Percentiles rank a stretch among this genome's conserved stretches.
These are phyloP conservation scores for Cucurbitaria berberidis DNA, from an alignment of 2,329 filamentous ascomycete genomes.

Conservation along the genomic window DNA sequence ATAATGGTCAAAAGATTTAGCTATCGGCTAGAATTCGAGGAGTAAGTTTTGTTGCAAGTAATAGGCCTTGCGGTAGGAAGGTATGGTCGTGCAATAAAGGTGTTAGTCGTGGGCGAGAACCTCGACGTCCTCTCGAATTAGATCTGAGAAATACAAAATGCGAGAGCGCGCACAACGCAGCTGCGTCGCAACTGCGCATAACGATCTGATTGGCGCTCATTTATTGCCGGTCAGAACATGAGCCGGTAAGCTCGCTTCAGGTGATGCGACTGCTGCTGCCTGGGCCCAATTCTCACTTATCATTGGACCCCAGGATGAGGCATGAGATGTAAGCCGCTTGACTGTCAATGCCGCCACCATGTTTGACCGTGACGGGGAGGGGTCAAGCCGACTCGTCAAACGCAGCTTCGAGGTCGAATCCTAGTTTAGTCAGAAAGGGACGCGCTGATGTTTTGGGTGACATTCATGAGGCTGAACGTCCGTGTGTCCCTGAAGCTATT, in stretches of 20 bases:
- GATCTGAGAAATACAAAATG: background rate
- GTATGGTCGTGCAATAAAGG: background rate
- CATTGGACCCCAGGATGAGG: background rate
- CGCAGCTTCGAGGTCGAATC: background rate
- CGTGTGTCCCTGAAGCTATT: too few relatives aligned
- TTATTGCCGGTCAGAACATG: conserved; percentile 7
- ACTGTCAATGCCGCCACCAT: background rate
- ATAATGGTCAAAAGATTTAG: background rate
- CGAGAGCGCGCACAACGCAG: conserved; percentile 3
- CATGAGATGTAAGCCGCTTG: background rate
- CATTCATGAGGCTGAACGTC: too few relatives aligned
- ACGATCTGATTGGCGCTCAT: conserved; percentile 8
- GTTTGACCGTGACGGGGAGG: background rate
- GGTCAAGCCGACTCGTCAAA: background rate
- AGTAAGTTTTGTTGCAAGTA: background rate
- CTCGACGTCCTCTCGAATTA: background rate
- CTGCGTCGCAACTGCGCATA: conserved; percentile 13
- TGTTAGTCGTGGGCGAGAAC: background rate
- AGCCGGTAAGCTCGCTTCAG: conserved; percentile 5
- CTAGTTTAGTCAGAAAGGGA: too few relatives aligned
- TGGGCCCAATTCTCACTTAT: background rate
- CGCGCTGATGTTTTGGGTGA: too few relatives aligned
- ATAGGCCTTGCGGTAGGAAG: background rate
- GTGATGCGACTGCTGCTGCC: background rate
- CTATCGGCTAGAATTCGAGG: background rate